Conservation (phyloP, 192 early-diverging fungal species). For the Podila clonocystis region DNA sequence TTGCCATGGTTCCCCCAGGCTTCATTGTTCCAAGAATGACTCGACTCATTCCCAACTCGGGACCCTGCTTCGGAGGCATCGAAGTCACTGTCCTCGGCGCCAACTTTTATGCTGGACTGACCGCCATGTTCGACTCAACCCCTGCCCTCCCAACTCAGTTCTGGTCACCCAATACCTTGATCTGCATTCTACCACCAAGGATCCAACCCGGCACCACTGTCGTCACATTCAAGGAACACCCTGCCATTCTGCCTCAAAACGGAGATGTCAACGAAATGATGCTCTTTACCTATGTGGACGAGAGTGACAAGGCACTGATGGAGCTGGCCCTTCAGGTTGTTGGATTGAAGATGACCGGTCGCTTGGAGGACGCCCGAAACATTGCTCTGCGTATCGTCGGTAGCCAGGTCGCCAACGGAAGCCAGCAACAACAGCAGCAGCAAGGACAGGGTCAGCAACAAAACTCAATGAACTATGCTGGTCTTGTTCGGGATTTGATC, state of each 20-base stretch:
- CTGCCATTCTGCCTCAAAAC: slow-evolving; percentile 32
- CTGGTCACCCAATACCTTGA: slow-evolving; percentile 81
- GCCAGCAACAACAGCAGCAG: slow-evolving; percentile 17
- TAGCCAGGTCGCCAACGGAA: slow-evolving; percentile 38
- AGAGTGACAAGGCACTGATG: slow-evolving; percentile 90
- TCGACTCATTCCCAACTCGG: slow-evolving; percentile 83
- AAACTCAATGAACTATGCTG: slow-evolving; percentile 20
- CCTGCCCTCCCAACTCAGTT: slow-evolving; percentile 79
- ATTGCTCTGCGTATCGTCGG: slow-evolving; percentile 78
- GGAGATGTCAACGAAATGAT: slow-evolving; percentile 26
- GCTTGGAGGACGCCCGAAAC: slow-evolving; percentile 77
- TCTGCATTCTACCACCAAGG: slow-evolving; percentile 86
- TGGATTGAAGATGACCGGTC: slow-evolving; percentile 85
- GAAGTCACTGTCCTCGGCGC: slow-evolving; percentile 86
- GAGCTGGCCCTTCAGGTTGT: slow-evolving; percentile 91
- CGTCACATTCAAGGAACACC: slow-evolving; percentile 65
- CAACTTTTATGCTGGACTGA: slow-evolving; percentile 79
- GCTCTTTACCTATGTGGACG: slow-evolving; percentile 61
- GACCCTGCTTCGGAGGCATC: slow-evolving; percentile 88
- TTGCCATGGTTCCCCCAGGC: slow-evolving; percentile 40
- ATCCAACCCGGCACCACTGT: slow-evolving; percentile 78
- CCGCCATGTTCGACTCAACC: slow-evolving; percentile 78
- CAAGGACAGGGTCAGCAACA: slow-evolving; percentile 41
- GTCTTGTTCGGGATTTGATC: slow-evolving; percentile 34
- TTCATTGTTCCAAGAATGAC: slow-evolving; percentile 64